Base-by-base conservation (phyloP, 768 basidiomycete species). In the Multifurca ochricompacta region DNA sequence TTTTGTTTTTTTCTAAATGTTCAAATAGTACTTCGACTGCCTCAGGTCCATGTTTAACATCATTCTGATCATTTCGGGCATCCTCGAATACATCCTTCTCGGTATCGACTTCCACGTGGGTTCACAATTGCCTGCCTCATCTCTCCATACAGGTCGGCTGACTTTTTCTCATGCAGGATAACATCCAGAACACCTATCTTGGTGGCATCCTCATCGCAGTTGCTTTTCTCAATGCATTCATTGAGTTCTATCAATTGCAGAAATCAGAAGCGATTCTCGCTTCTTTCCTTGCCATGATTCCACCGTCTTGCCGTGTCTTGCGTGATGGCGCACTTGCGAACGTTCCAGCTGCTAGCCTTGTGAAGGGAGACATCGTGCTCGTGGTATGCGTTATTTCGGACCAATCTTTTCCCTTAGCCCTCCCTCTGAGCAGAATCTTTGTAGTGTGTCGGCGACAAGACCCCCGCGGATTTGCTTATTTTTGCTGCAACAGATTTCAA, bases 251-350 rank as follows among this genome's bases (percentile, higher is more conserved):
- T 63, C 83, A 85, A 70, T 74, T 84, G 28, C 83, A 85, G 68
- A 85, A 84, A 62, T 83, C 82, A 8, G 83, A 84, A 64, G 81
- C 82, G 35, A 85, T 85, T 60, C 72, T 85, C 4, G 82, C 82
- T 4, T 82, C 80, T 2, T 85, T 85, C 70, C 70, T 85, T 31
- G 83, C 83, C 9, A 80, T 85, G 81, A 85, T 85, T 46, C 83
- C 83, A 14, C 83, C 83, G 0, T 73, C 80, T 7, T 84, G 81
- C 62, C 80, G 75, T 37, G 81, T 81, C 25, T 69, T 85, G 48
- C 78, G 83, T 39, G 79, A 80, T 54, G 77, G 77, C 0, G 70
- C 74, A 2, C 75, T 85, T 50, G 63, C 67, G 28, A 74, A 75
- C 4, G 74, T 83, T 44, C 78, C 82, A 35, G 83, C 82, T 7